A percentile compares a stretch with the other conserved stretches of the same genome.
These are phyloP conservation scores for Fragaria ananassa DNA, from an alignment of 306 rosid species.

Conservation along the genomic window DNA sequence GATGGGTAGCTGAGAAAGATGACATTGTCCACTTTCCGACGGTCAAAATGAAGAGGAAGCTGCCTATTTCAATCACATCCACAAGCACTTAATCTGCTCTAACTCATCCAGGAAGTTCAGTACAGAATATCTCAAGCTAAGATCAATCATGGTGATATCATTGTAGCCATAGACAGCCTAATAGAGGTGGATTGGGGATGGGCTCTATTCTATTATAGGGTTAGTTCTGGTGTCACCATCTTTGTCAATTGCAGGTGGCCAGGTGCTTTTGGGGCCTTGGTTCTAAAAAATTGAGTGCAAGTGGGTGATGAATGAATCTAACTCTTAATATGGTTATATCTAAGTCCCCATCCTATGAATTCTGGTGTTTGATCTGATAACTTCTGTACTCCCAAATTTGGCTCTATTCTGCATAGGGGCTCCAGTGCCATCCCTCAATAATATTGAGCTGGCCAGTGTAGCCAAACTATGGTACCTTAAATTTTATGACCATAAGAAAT, in stretches of 20 bases:
- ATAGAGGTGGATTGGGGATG: slow-evolving; percentile 6
- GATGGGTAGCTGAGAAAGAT: slow-evolving; percentile 72
- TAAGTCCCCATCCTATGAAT: slow-evolving; percentile 37
- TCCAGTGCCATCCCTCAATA: slow-evolving; percentile 20
- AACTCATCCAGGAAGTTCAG: not conserved
- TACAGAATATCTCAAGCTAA: not conserved
- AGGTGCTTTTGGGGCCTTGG: slow-evolving; percentile 11
- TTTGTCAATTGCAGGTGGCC: slow-evolving; percentile 12
- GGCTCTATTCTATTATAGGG: slow-evolving; percentile 16
- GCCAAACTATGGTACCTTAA: not conserved
- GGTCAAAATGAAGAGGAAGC: slow-evolving; percentile 74
- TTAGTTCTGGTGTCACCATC: slow-evolving; percentile 46
- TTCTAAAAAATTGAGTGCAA: slow-evolving; percentile 26
- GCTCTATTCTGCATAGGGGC: slow-evolving; percentile 17
- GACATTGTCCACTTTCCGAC: slow-evolving; percentile 69
- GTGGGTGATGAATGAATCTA: slow-evolving; percentile 36
- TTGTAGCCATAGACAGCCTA: not conserved
- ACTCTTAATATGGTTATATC: slow-evolving; percentile 19
- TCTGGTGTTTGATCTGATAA: slow-evolving; percentile 20
- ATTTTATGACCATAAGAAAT: not conserved
- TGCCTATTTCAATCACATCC: slow-evolving; percentile 53
- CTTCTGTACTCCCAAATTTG: slow-evolving; percentile 20
- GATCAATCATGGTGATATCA: not conserved
- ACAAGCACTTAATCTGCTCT: slow-evolving; percentile 8
- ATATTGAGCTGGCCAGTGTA: slow-evolving; percentile 29